phyloP scores from a whole-genome alignment of 208 protist genomes.

The Trypanosoma congolense region DNA sequence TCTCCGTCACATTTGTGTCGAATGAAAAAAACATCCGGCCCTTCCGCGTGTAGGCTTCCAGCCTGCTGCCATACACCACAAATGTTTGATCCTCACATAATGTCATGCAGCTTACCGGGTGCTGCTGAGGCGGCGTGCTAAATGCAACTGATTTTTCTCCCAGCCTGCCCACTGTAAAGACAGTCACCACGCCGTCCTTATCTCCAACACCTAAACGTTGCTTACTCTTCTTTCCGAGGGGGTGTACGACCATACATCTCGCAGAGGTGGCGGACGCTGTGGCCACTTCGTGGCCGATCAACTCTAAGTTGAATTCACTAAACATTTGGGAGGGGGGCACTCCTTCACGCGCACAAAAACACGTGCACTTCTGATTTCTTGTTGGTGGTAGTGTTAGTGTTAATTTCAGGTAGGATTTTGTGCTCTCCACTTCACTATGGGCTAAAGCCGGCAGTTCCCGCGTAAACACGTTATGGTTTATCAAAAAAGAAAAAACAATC shows the following conservation, averaged over 20 bases:
- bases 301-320: slow-evolving; percentile 9
- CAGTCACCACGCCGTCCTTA: slow-evolving; percentile 41
- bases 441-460: too few relatives aligned
- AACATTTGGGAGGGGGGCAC: slow-evolving; percentile 1
- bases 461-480: too few relatives aligned
- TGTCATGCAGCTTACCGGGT: slow-evolving; percentile 47
- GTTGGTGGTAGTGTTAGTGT: too few relatives aligned
- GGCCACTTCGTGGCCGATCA: slow-evolving; percentile 32
- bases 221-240: slow-evolving; percentile 52
- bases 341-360: not conserved
- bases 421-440: too few relatives aligned
- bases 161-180: slow-evolving; percentile 55
- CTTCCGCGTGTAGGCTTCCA: slow-evolving; percentile 81
- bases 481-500: too few relatives aligned
- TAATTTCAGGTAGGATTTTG: too few relatives aligned
- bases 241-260: slow-evolving; percentile 75
- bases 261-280: slow-evolving; percentile 30
- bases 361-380: not conserved
- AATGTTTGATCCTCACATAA: slow-evolving; percentile 83
- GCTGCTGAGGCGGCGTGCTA: slow-evolving; percentile 29
- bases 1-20: slow-evolving; percentile 83
- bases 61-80: slow-evolving; percentile 54
- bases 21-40: slow-evolving; percentile 80
- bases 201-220: slow-evolving; percentile 78
- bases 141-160: slow-evolving; percentile 47